Percentiles rank a stretch among this genome's conserved stretches.
Conservation (phyloP, 2,329 filamentous ascomycete species). For the Sporothrix pallida region DNA sequence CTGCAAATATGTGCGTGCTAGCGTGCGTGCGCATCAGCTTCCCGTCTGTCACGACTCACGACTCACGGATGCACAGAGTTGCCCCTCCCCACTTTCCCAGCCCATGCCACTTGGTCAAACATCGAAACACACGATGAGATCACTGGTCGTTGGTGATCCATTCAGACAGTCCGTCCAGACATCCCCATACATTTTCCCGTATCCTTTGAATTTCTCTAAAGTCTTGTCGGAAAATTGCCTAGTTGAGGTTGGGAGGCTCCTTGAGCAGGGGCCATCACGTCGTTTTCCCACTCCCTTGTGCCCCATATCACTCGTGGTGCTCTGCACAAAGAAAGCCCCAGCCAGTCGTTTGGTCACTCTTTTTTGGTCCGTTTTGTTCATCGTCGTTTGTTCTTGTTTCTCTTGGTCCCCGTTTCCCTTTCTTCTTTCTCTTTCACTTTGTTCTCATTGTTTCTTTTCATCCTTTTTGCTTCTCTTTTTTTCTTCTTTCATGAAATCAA, state of each 20-base stretch:
- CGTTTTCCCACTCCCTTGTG: background rate
- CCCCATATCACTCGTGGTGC: background rate
- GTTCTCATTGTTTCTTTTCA: slow-evolving; percentile 1
- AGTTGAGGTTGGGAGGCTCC: slow-evolving; percentile 14
- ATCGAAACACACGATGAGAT: slow-evolving; percentile 27
- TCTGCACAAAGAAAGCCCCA: slow-evolving; percentile 22
- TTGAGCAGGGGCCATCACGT: slow-evolving; percentile 25
- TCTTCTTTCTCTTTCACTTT: slow-evolving; percentile 6
- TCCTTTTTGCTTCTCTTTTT: background rate
- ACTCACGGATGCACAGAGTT: slow-evolving; percentile 12
- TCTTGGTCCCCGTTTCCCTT: slow-evolving; percentile 17
- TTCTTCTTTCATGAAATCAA: slow-evolving; percentile 11
- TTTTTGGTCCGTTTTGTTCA: slow-evolving; percentile 6
- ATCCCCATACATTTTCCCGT: background rate
- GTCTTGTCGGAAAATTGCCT: background rate
- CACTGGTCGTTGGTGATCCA: slow-evolving; percentile 24
- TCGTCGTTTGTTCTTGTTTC: slow-evolving; percentile 25
- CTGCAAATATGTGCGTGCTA: background rate
- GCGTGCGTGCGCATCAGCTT: slow-evolving; percentile 12
- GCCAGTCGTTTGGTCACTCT: slow-evolving; percentile 29
- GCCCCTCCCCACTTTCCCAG: background rate
- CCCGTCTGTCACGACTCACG: background rate
- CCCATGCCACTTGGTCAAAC: slow-evolving; percentile 26
- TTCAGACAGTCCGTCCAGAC: background rate
- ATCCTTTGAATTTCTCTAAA: background rate